Percentiles rank a stretch among this genome's conserved stretches.
Conservation (phyloP, 805 yeast species). For the Ogataea dorogensis region DNA sequence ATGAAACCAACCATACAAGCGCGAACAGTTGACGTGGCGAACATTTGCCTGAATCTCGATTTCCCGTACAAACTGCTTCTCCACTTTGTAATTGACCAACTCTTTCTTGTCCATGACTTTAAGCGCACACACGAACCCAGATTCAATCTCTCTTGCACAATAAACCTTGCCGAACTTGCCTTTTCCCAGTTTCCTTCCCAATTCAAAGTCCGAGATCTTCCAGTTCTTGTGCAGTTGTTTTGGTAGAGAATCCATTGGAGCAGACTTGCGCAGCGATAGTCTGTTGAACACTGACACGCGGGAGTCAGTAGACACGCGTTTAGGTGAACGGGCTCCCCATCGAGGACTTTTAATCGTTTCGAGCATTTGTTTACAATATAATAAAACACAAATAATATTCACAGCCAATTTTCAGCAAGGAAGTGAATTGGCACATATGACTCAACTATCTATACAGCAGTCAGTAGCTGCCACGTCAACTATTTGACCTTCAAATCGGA, state of each 20-base stretch:
- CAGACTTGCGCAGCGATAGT: constrained; percentile 20
- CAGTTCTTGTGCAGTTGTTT: constrained; percentile 19
- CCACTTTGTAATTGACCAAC: constrained; percentile 68
- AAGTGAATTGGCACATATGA: too few relatives aligned
- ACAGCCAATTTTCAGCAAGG: constrained; percentile 4
- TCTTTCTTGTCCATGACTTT: constrained; percentile 89
- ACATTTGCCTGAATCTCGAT: constrained; percentile 85
- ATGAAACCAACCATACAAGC: constrained; percentile 81
- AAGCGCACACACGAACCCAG: constrained; percentile 84
- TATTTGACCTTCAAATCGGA: too few relatives aligned
- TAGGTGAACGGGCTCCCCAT: constrained; percentile 6
- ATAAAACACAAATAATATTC: not conserved
- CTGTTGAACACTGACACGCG: constrained; percentile 22
- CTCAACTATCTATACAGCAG: too few relatives aligned
- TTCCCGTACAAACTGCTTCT: constrained; percentile 84
- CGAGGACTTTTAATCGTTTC: constrained; percentile 8
- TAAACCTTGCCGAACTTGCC: constrained; percentile 94
- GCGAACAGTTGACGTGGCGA: constrained; percentile 75
- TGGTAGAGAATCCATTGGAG: constrained; percentile 16
- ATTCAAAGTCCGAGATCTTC: constrained; percentile 62
- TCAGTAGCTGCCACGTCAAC: too few relatives aligned
- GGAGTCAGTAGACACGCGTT: constrained; percentile 3
- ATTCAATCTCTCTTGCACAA: constrained; percentile 71
- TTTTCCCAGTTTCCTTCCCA: constrained; percentile 84
- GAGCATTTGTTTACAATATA: constrained; percentile 9